These are phyloP conservation scores for Blastocladiella emersonii DNA, from an alignment of 371 early-diverging fungal genomes.

Conservation along the genomic window DNA sequence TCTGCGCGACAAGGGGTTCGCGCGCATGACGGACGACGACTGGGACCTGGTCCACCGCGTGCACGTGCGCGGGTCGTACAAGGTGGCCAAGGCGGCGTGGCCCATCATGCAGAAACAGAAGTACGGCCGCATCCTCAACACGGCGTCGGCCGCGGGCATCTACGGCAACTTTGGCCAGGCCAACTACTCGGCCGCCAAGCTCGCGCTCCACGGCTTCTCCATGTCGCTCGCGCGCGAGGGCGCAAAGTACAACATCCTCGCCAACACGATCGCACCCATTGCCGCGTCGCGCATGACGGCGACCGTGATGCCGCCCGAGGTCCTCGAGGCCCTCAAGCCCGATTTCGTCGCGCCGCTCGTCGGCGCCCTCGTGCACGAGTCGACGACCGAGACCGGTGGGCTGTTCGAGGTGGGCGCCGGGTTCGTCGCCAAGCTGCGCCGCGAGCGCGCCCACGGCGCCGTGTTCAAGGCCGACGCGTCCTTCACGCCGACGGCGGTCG, in stretches of 20 bases:
- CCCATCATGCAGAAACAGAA: conserved; percentile 87
- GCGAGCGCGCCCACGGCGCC: conserved; percentile 81
- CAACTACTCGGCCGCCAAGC: conserved; percentile 74
- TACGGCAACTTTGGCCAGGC: conserved; percentile 71
- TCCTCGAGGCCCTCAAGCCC: conserved; percentile 84
- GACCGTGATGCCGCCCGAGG: conserved; percentile 85
- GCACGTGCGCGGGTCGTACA: conserved; percentile 89
- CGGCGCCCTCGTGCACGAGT: conserved; percentile 80
- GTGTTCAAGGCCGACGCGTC: conserved; percentile 81
- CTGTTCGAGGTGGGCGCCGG: conserved; percentile 92
- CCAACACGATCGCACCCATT: conserved; percentile 92
- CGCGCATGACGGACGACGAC: conserved; percentile 86
- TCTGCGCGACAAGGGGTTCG: conserved; percentile 88
- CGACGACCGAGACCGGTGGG: conserved; percentile 67
- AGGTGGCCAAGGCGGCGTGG: conserved; percentile 94
- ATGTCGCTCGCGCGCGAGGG: conserved; percentile 89
- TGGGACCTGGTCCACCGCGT: conserved; percentile 89
- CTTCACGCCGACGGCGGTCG: conserved; percentile 73
- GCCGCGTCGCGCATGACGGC: conserved; percentile 98
- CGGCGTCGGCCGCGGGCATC: conserved; percentile 56
- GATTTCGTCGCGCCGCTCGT: conserved; percentile 94
- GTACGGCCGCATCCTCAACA: conserved; percentile 69
- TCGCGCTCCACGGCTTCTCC: conserved; percentile 81
- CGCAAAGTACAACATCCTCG: conserved; percentile 74
- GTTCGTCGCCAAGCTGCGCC: conserved; percentile 79